Evolutionary conservation across 202 grass and related monocot species (phyloP).

Genomic region (Hordeum pubiflorum): DNA sequence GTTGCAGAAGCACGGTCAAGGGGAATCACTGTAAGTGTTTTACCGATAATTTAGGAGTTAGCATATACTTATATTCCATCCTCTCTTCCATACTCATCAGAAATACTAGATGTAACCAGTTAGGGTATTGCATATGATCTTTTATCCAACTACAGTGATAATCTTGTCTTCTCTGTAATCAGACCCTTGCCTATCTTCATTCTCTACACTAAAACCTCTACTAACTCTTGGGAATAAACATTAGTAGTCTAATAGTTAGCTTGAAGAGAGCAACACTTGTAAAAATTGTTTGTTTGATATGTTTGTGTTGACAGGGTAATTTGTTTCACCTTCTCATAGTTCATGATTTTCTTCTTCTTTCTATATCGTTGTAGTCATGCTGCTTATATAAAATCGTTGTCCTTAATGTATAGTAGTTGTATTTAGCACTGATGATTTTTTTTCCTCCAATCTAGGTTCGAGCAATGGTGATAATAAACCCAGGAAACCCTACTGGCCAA

Average conservation of each 20-base stretch:
- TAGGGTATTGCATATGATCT: neutral
- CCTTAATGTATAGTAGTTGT: neutral
- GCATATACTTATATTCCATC: neutral
- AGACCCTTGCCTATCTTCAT: neutral
- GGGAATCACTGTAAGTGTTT: conserved; percentile 74
- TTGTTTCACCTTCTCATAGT: neutral
- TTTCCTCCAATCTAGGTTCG: conserved; percentile 45
- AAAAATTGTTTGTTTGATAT: neutral
- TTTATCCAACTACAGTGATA: neutral
- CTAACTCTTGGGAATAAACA: neutral
- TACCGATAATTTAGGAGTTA: neutral
- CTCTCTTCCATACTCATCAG: neutral
- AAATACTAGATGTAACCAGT: neutral
- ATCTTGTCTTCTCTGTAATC: neutral
- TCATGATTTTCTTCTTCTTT: neutral
- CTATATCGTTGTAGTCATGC: neutral
- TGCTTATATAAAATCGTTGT: neutral
- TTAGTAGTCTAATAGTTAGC: neutral
- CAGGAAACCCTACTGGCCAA: conserved; percentile 95
- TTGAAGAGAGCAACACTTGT: neutral
- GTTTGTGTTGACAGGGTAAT: conserved; percentile 2
- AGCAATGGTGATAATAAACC: conserved; percentile 99
- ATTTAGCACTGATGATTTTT: neutral
- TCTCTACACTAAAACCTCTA: neutral
- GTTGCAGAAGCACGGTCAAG: conserved; percentile 60